These are phyloP conservation scores for Melocanna baccifera DNA, from an alignment of 176 grass and related monocot species.

Conservation along the genomic window DNA sequence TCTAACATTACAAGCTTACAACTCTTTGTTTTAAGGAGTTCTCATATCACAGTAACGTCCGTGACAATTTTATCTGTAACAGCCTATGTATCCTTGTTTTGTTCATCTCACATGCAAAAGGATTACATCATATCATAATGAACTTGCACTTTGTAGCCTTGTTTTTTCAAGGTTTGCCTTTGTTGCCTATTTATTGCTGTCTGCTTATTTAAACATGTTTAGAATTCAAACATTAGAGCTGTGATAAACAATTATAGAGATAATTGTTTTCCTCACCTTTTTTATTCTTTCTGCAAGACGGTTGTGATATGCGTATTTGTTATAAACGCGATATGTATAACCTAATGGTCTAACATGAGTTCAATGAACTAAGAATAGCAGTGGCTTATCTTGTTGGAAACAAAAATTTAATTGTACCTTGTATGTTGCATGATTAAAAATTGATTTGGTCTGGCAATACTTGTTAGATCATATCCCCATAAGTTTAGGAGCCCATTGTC, in stretches of 20 bases:
- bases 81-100: neutral
- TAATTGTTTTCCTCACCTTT: neutral
- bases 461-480: neutral
- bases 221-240: neutral
- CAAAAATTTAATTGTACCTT: neutral
- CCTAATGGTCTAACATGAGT: neutral
- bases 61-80: neutral
- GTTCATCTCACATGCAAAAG: neutral
- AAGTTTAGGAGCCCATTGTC: neutral
- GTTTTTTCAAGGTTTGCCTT: neutral
- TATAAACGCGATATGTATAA: neutral
- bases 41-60: neutral
- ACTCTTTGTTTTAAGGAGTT: neutral
- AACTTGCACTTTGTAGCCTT: neutral
- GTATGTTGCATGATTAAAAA: neutral
- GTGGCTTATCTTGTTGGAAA: neutral
- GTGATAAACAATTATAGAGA: neutral
- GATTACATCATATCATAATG: neutral
- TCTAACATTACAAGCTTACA: neutral
- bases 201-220: neutral
- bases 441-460: neutral
- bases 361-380: neutral
- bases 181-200: neutral
- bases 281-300: neutral
- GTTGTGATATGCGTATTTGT: neutral